A percentile compares a stretch with the other conserved stretches of the same genome.
Evolutionary conservation across 2,329 filamentous ascomycete species (phyloP).

Genomic region (Onygena corvina): DNA sequence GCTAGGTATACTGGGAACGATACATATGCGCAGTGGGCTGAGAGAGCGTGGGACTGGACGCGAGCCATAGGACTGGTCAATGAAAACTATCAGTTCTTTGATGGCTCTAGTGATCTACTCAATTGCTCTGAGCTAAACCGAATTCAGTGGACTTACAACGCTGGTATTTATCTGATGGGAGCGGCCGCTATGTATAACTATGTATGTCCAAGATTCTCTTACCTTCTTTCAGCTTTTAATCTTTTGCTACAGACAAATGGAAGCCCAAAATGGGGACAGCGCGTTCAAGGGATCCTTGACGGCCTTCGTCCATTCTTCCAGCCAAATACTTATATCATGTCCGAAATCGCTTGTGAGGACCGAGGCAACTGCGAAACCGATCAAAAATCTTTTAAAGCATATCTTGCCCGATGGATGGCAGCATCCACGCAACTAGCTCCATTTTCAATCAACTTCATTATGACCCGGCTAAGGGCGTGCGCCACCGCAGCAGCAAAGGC

Average conservation of each 20-base stretch:
- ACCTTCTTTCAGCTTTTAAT: constrained; percentile 11
- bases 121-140: constrained; percentile 52
- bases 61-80: constrained; percentile 35
- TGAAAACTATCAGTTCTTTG: constrained; percentile 37
- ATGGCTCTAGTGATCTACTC: constrained; percentile 39
- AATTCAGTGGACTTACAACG: constrained; percentile 55
- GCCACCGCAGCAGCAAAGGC: constrained; percentile 48
- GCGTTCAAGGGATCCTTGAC: constrained; percentile 45
- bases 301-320: constrained; percentile 44
- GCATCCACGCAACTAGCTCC: constrained; percentile 52
- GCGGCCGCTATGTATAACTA: constrained; percentile 58
- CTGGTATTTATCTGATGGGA: constrained; percentile 48
- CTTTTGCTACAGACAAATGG: constrained; percentile 29
- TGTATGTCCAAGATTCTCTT: constrained; percentile 26
- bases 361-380: constrained; percentile 53
- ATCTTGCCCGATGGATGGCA: constrained; percentile 54
- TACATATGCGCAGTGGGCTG: constrained; percentile 30
- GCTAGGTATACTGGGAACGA: constrained; percentile 30
- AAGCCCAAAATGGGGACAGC: constrained; percentile 42
- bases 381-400: constrained; percentile 61
- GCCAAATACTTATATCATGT: constrained; percentile 40
- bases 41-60: constrained; percentile 26
- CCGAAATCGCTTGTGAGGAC: constrained; percentile 56
- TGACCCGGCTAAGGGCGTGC: constrained; percentile 47
- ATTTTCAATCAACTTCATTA: constrained; percentile 43